These are phyloP conservation scores for Rhexocercosporidium sp. DNA, from an alignment of 2,329 filamentous ascomycete genomes.

Conservation along the genomic window DNA sequence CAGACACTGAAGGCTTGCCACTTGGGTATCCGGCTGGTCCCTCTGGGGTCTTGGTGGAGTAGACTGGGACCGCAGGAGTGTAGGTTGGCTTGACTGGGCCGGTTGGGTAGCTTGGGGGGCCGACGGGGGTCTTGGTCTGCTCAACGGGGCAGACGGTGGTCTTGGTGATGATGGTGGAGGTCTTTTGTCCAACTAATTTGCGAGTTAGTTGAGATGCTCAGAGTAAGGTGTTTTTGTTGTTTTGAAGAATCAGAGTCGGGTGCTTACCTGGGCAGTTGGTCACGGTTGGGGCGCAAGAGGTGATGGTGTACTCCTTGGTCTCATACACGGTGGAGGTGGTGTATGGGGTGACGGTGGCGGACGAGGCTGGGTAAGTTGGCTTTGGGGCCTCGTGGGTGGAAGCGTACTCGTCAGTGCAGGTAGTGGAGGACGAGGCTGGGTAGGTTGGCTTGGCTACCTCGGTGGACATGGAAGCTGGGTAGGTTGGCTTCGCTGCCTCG, in stretches of 20 bases:
- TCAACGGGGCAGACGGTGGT: conserved; percentile 21
- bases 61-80: conserved; percentile 21
- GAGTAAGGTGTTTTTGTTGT: conserved; percentile 7
- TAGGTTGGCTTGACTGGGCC: conserved; percentile 13
- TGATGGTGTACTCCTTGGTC: conserved; percentile 28
- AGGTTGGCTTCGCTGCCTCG: conserved; percentile 11
- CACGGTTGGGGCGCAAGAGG: conserved; percentile 18
- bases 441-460: not conserved
- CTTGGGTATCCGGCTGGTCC: conserved; percentile 17
- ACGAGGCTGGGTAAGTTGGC: conserved; percentile 4
- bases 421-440: not conserved
- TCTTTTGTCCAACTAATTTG: conserved; percentile 22
- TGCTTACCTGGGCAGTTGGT: conserved; percentile 19
- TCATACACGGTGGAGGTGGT: conserved; percentile 34
- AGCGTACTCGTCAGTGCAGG: not conserved
- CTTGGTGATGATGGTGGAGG: conserved; percentile 17
- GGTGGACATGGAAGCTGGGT: not conserved
- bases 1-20: not conserved
- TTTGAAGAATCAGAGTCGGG: not conserved
- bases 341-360: conserved; percentile 19
- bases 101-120: conserved; percentile 2
- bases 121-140: not conserved
- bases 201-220: conserved; percentile 9
- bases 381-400: not conserved
- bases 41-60: conserved; percentile 13